Conservation (phyloP, 2,329 filamentous ascomycete genomes). For the Ophiocordyceps unilateralis region DNA sequence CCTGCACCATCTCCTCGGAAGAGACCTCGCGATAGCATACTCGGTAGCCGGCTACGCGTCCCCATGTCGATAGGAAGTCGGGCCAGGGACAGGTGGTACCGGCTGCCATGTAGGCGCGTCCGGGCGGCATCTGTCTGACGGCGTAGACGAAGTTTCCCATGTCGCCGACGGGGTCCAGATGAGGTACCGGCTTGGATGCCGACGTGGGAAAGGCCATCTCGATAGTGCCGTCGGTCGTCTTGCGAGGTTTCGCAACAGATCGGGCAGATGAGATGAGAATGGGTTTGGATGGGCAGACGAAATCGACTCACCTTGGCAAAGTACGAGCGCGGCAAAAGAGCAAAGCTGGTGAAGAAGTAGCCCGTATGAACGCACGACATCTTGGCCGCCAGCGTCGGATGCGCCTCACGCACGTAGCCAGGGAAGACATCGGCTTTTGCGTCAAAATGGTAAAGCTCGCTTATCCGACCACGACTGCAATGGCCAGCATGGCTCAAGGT, state of each 20-base stretch:
- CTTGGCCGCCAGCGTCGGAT: constrained; percentile 27
- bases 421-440: constrained; percentile 34
- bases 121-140: constrained; percentile 29
- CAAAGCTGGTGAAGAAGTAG: constrained; percentile 29
- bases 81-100: constrained; percentile 27
- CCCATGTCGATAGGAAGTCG: constrained; percentile 26
- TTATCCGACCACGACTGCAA: constrained; percentile 25
- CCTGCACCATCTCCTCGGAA: constrained; percentile 21
- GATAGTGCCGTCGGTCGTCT: constrained; percentile 23
- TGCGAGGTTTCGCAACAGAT: no score
- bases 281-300: no score
- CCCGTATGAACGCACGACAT: constrained; percentile 34
- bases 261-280: no score
- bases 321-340: constrained; percentile 26
- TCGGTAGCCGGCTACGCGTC: constrained; percentile 14
- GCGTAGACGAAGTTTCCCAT: constrained; percentile 30
- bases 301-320: constrained; percentile 26
- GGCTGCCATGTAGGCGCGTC: constrained; percentile 29
- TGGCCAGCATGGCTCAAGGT: constrained; percentile 30
- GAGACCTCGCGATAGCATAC: constrained; percentile 22
- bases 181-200: constrained; percentile 20
- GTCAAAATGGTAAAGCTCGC: constrained; percentile 35
- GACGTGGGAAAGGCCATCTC: constrained; percentile 29
- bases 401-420: constrained; percentile 21
- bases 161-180: constrained; percentile 28